Conservation (phyloP, 305 asterid genomes). For the Fraxinus paxiana region DNA sequence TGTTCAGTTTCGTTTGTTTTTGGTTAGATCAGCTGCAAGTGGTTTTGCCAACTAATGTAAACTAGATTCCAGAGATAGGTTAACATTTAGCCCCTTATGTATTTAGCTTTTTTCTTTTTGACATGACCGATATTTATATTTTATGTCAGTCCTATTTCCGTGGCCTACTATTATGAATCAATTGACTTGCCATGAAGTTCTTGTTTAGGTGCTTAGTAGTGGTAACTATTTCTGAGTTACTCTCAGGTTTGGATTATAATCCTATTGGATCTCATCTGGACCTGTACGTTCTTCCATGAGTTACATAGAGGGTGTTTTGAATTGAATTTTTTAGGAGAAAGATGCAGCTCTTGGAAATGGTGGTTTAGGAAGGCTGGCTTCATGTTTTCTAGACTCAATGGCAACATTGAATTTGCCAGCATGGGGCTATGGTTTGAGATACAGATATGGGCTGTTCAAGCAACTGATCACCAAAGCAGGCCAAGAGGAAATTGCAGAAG, state of each 20-base stretch:
- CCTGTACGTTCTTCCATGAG: neutral
- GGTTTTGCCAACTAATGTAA: neutral
- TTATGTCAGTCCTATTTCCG: neutral
- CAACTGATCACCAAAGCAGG: conserved; percentile 79
- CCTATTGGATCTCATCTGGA: neutral
- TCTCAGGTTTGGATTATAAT: neutral
- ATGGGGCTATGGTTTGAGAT: conserved; percentile 99
- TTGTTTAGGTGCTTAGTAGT: neutral
- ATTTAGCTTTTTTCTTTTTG: neutral
- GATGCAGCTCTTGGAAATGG: conserved; percentile 99
- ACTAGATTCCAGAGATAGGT: neutral
- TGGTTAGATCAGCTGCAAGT: conserved; percentile 2
- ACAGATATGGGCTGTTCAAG: conserved; percentile 92
- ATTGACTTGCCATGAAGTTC: neutral
- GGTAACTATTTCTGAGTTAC: conserved; percentile 1
- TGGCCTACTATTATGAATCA: neutral
- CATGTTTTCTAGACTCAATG: conserved; percentile 98
- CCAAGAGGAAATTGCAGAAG: conserved; percentile 90
- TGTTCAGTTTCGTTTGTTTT: conserved; percentile 14
- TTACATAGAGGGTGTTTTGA: conserved; percentile 6
- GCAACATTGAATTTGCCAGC: conserved; percentile 97
- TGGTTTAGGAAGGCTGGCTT: conserved; percentile 98
- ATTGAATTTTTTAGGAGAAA: conserved; percentile 62
- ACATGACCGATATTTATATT: neutral
- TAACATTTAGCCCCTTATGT: neutral